Evolutionary conservation across 2,329 filamentous ascomycete genomes (phyloP), one percentile per base, ranked within the genome.

Genomic region (Fusarium xylarioides): DNA sequence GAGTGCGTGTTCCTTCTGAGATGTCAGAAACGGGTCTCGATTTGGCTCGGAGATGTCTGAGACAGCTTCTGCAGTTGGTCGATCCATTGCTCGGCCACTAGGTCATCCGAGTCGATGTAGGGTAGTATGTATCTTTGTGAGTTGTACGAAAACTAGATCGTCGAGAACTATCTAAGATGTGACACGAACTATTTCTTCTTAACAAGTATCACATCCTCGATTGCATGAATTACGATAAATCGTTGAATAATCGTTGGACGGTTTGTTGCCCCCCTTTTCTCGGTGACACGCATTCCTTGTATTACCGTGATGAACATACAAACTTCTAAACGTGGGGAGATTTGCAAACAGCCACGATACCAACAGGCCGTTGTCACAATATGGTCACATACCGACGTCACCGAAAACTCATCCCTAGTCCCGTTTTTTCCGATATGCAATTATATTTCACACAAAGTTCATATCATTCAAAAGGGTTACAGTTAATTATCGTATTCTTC

Each of bases 291-390:
- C 71, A 73, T 73, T 73, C 71, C 70, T 73, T 23, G 50, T 74
- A 49, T 28, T 40, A 47, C 53, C 26, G 19, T 47, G 70, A 74
- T 74, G 15, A 55, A 68, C 64, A 44, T 47, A 37, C 26, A 35
- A 46, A 38, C 43, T 56, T 46, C 58, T 40, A 30, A 46, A 64
- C 35, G 40, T 56, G 53, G 57, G 43, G 66, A 58, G 63, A 74
- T 68, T 68, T 69, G 53, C 55, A 53, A 62, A 32, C 67, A 66
- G 71, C 71, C 71, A 74, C 71, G 71, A 74, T 74, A 74, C 63
- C 71, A 55, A 11, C 28, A 54, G n/a, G n/a, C 43, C 50, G 40
- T 72, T 72, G 23, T 49, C 57, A 65, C 43, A 65, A 56, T 44
- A 66, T 66, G 21, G 4, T 42, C 50, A 26, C 71, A 72, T 74